Conservation (phyloP, 75 land plant species). For the Pinus taeda region DNA sequence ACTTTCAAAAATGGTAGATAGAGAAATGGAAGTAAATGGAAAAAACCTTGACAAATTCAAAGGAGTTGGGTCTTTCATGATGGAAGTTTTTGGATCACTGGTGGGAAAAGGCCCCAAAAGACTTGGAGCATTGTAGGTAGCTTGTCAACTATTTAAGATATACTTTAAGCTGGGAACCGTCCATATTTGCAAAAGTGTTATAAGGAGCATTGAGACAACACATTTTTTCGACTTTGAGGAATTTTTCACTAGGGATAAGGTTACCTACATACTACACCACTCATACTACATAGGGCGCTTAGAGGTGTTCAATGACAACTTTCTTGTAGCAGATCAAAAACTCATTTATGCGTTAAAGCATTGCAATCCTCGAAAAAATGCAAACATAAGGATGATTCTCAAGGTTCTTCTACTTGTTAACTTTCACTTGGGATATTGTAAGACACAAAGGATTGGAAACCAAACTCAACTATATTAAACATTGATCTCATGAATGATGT, state of each 20-base stretch:
- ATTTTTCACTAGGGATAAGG: constrained; percentile 89
- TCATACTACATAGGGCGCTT: constrained; percentile 97
- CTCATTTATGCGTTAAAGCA: constrained; percentile 80
- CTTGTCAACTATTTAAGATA: too few relatives aligned
- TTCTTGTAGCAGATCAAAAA: constrained; percentile 82
- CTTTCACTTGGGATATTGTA: too few relatives aligned
- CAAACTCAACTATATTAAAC: too few relatives aligned
- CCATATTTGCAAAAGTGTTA: constrained; percentile 94
- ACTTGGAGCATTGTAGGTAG: too few relatives aligned
- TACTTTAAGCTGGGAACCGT: too few relatives aligned
- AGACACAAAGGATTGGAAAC: too few relatives aligned
- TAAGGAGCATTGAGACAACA: constrained; percentile 97
- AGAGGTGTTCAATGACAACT: constrained; percentile 96
- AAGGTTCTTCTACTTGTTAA: too few relatives aligned
- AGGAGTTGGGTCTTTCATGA: constrained; percentile 97
- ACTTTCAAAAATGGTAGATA: constrained; percentile 93
- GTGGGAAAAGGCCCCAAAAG: too few relatives aligned
- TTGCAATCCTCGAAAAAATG: constrained; percentile 64
- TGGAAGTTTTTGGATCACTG: constrained; percentile 98
- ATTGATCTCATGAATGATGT: too few relatives aligned
- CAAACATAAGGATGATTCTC: too few relatives aligned
- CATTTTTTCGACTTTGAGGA: constrained; percentile 97
- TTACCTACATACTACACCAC: constrained; percentile 97
- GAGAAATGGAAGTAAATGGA: constrained; percentile 74
- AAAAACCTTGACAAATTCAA: constrained; percentile 89